A percentile compares a stretch with the other conserved stretches of the same genome.
Conservation (phyloP, 192 early-diverging fungal species). For the Pilaira anomala region DNA sequence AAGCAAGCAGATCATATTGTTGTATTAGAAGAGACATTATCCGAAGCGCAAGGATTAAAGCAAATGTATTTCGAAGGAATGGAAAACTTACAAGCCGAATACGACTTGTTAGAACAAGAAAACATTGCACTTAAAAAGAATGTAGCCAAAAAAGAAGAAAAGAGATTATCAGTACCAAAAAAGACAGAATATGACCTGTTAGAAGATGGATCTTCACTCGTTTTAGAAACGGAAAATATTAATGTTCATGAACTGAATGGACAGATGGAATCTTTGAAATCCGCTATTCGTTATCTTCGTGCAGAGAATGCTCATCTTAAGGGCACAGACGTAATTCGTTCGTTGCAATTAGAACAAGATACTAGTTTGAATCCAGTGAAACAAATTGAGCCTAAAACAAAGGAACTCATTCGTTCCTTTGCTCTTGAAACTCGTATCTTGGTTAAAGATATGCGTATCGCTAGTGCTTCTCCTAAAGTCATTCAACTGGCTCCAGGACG, state of each 20-base stretch:
- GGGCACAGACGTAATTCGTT: slow-evolving; percentile 47
- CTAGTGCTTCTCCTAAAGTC: slow-evolving; percentile 51
- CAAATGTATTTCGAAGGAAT: slow-evolving; percentile 69
- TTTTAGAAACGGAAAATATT: background rate
- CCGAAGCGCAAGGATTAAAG: slow-evolving; percentile 57
- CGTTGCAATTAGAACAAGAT: slow-evolving; percentile 32
- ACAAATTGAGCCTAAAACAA: background rate
- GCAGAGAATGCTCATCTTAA: slow-evolving; percentile 83
- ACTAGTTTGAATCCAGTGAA: slow-evolving; percentile 12
- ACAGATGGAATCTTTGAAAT: slow-evolving; percentile 69
- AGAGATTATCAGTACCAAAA: slow-evolving; percentile 18
- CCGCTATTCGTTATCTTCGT: slow-evolving; percentile 71
- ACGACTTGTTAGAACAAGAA: slow-evolving; percentile 66
- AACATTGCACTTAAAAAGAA: slow-evolving; percentile 51
- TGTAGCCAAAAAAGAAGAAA: slow-evolving; percentile 24
- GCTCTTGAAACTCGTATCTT: slow-evolving; percentile 47
- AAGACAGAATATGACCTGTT: slow-evolving; percentile 16
- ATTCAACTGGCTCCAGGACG: slow-evolving; percentile 38
- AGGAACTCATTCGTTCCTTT: slow-evolving; percentile 31
- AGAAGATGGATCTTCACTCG: background rate
- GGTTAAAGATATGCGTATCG: slow-evolving; percentile 42
- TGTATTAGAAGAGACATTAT: slow-evolving; percentile 57
- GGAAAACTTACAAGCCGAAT: slow-evolving; percentile 62
- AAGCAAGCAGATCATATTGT: slow-evolving; percentile 62
- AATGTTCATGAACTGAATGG: background rate